Evolutionary conservation across 805 yeast species (phyloP).

Genomic region (Metschnikowia baotianmanensis): DNA sequence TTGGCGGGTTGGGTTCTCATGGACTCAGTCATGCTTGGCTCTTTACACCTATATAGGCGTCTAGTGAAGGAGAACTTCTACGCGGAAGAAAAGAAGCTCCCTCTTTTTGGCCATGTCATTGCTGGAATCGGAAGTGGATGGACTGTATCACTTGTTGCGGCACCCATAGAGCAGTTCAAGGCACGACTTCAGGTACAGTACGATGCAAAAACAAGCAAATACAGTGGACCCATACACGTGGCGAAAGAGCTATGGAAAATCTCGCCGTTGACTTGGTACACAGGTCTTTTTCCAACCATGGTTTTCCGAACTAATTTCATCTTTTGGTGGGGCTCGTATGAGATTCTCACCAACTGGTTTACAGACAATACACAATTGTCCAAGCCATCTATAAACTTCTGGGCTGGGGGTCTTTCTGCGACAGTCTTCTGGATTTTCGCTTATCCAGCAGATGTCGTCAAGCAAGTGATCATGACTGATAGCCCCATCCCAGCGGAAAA

Average conservation of each 20-base stretch:
- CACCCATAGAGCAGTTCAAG: conserved; percentile 87
- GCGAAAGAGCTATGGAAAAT: conserved; percentile 53
- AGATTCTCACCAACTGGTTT: conserved; percentile 68
- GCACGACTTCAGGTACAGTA: conserved; percentile 89
- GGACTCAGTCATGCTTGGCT: conserved; percentile 91
- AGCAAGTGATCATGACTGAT: conserved; percentile 82
- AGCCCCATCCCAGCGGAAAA: conserved; percentile 60
- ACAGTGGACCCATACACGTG: conserved; percentile 81
- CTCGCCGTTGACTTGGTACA: conserved; percentile 59
- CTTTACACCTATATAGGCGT: conserved; percentile 73
- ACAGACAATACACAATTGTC: conserved; percentile 61
- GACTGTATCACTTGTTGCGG: conserved; percentile 94
- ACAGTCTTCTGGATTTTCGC: conserved; percentile 87
- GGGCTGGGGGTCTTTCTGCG: conserved; percentile 90
- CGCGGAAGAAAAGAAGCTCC: conserved; percentile 59
- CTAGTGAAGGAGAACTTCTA: conserved; percentile 64
- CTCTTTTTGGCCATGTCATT: conserved; percentile 68
- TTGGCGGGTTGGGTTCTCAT: conserved; percentile 89
- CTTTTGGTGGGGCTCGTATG: conserved; percentile 95
- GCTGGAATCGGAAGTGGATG: conserved; percentile 85
- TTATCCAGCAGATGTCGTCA: conserved; percentile 85
- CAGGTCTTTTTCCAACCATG: conserved; percentile 83
- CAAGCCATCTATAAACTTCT: conserved; percentile 73
- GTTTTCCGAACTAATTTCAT: conserved; percentile 82
- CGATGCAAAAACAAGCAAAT: conserved; percentile 64